Percentiles rank a stretch among this genome's conserved stretches.
Conservation (phyloP, 768 basidiomycete genomes). For the Mycena maculata region DNA sequence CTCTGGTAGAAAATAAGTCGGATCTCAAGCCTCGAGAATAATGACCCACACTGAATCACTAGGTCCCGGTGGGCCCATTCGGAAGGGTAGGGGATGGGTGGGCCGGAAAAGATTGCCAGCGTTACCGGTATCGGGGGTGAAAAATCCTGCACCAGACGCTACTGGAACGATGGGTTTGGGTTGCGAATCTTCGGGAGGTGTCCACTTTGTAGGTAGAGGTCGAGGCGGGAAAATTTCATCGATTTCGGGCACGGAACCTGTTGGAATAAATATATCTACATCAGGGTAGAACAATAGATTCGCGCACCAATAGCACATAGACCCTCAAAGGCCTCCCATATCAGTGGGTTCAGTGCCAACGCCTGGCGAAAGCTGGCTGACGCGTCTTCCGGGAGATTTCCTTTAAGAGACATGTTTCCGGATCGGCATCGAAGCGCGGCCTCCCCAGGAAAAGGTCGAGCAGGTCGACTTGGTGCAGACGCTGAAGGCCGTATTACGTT, state of each 20-base stretch:
- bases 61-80: constrained; percentile 64
- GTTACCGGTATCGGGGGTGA: constrained; percentile 75
- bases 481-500: constrained; percentile 50
- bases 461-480: constrained; percentile 63
- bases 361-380: constrained; percentile 76
- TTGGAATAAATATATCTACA: constrained; percentile 31
- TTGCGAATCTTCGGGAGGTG: constrained; percentile 63
- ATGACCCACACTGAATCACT: constrained; percentile 73
- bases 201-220: constrained; percentile 64
- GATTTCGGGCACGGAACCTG: constrained; percentile 78
- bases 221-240: constrained; percentile 80
- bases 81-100: constrained; percentile 64
- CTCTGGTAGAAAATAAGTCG: constrained; percentile 49
- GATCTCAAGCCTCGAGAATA: constrained; percentile 29
- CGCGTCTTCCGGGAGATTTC: constrained; percentile 83
- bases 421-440: constrained; percentile 81
- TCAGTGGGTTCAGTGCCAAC: constrained; percentile 76
- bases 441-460: constrained; percentile 75
- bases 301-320: constrained; percentile 80
- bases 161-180: constrained; percentile 59
- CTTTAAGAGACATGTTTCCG: constrained; percentile 81
- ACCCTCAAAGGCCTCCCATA: constrained; percentile 95
- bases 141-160: constrained; percentile 78
- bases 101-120: constrained; percentile 67
- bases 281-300: constrained; percentile 14